Base-by-base conservation (phyloP, 73 alveolate species). In the Paramecium sexaurelia region DNA sequence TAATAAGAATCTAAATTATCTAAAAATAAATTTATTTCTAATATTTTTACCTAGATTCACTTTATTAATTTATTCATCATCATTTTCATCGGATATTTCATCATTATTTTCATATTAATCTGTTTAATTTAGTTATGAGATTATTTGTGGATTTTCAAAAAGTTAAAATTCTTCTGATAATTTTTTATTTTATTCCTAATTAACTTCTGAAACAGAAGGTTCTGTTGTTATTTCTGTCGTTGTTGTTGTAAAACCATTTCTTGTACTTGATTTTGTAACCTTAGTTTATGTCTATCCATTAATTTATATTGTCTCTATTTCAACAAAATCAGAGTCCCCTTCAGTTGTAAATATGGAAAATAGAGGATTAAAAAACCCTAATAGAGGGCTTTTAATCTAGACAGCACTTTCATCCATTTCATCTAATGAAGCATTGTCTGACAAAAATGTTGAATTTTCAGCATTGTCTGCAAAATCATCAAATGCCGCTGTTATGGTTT, bases 201-300 rank as follows among this genome's bases (percentile, higher is more conserved):
- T 51, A 2, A 51, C 11, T 2, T 45, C 57, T 45, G 22, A 13
- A 51, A 51, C 17, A 6, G 67, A 19, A 17, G 67, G 5, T 20
- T 51, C 26, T 1, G 86, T 33, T 32, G 86, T 71, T 13, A 71
- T 71, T 37, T 71, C 86, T 15, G 61, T 71, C 8, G 86, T 68
- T 4, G 85, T 68, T 6, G 85, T 68, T 0, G 32, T 68, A 11
- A 68, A 24, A 10, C 61, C 86, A 37, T 71, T 71, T 71, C 43
- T 32, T 11, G 39, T 35, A 36, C 15, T 37, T 35, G 61, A 11
- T 33, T 33, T 68, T 29, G 56, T 29, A 1, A 35, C 61, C 43
- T 19, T 71, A 71, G 86, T 71, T 17, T 71, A 71, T 1, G 57
- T 71, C 8, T 35, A 6, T 3, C 86, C 61, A 71, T 71, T 37